phyloP scores from a whole-genome alignment of 352 stramenopile genomes.

The Salisapilia sapeloensis region DNA sequence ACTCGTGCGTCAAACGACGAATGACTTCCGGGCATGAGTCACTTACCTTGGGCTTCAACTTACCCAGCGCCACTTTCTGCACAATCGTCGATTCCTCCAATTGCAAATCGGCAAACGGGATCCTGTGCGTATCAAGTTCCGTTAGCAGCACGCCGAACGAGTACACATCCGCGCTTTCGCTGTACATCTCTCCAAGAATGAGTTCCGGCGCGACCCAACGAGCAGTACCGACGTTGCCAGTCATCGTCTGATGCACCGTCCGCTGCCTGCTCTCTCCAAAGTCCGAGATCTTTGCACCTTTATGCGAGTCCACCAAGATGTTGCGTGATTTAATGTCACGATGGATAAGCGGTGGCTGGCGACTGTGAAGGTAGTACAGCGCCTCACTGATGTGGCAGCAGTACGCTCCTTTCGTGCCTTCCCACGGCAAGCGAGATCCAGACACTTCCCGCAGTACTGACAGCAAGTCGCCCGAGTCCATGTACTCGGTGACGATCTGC shows the following conservation, averaged over 20 bases:
- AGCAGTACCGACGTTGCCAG: slow-evolving; percentile 46
- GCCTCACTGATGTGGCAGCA: slow-evolving; percentile 68
- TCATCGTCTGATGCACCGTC: slow-evolving; percentile 62
- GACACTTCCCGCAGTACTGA: slow-evolving; percentile 29
- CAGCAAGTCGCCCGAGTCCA: slow-evolving; percentile 53
- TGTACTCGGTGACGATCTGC: slow-evolving; percentile 72
- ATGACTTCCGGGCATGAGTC: slow-evolving; percentile 66
- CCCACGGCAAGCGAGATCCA: slow-evolving; percentile 29
- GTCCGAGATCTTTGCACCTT: slow-evolving; percentile 22
- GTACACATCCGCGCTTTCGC: slow-evolving; percentile 64
- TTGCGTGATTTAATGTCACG: slow-evolving; percentile 87
- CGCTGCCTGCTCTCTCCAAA: slow-evolving; percentile 58
- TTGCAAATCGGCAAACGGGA: slow-evolving; percentile 17
- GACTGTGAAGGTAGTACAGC: slow-evolving; percentile 78
- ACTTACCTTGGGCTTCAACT: slow-evolving; percentile 56
- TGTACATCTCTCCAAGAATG: slow-evolving; percentile 59
- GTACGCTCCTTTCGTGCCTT: slow-evolving; percentile 44
- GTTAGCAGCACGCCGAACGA: slow-evolving; percentile 54
- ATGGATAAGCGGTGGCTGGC: slow-evolving; percentile 80
- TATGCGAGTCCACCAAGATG: slow-evolving; percentile 43
- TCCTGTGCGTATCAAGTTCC: slow-evolving; percentile 58
- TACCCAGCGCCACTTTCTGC: slow-evolving; percentile 59
- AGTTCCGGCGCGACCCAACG: slow-evolving; percentile 66
- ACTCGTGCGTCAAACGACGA: slow-evolving; percentile 56
- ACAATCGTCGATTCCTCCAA: slow-evolving; percentile 71